Conservation (phyloP, 2,329 filamentous ascomycete genomes). For the Polychaeton citri region DNA sequence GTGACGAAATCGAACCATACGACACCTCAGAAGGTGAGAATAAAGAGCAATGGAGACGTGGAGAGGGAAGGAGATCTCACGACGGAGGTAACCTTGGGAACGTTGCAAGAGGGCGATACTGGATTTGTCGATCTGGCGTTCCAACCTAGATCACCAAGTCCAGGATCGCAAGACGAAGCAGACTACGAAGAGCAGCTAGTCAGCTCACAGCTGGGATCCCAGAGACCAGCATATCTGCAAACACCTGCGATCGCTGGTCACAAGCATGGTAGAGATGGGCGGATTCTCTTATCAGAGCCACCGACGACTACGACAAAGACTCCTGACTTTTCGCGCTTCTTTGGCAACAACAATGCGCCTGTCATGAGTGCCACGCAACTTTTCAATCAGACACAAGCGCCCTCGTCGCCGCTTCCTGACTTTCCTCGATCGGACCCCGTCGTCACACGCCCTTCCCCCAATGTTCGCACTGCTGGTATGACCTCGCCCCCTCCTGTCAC, state of each 20-base stretch:
- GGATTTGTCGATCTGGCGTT: constrained; percentile 21
- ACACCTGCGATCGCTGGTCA: constrained; percentile 29
- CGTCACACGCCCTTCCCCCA: constrained; percentile 32
- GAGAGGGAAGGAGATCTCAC: neutral
- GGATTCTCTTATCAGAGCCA: constrained; percentile 25
- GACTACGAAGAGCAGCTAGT: neutral
- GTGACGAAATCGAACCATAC: constrained; percentile 6
- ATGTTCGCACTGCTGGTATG: constrained; percentile 17
- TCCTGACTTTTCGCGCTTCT: constrained; percentile 28
- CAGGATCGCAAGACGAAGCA: constrained; percentile 1
- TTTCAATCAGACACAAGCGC: constrained; percentile 32
- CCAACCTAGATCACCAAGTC: constrained; percentile 6
- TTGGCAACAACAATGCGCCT: constrained; percentile 20
- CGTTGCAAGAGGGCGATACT: constrained; percentile 13
- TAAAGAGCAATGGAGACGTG: constrained; percentile 4
- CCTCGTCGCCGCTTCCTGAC: constrained; percentile 28
- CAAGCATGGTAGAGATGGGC: constrained; percentile 26
- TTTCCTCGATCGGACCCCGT: constrained; percentile 28
- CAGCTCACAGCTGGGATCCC: neutral
- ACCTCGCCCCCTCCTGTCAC: constrained; percentile 23
- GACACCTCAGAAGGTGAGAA: constrained; percentile 5
- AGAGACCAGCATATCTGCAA: constrained; percentile 20
- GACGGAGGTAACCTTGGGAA: constrained; percentile 7
- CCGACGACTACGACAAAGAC: constrained; percentile 26
- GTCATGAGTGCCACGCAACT: constrained; percentile 31